Percentiles rank a stretch among this genome's conserved stretches.
These are phyloP conservation scores for Hevea brasiliensis DNA, from an alignment of 345 rosid species.

Conservation along the genomic window DNA sequence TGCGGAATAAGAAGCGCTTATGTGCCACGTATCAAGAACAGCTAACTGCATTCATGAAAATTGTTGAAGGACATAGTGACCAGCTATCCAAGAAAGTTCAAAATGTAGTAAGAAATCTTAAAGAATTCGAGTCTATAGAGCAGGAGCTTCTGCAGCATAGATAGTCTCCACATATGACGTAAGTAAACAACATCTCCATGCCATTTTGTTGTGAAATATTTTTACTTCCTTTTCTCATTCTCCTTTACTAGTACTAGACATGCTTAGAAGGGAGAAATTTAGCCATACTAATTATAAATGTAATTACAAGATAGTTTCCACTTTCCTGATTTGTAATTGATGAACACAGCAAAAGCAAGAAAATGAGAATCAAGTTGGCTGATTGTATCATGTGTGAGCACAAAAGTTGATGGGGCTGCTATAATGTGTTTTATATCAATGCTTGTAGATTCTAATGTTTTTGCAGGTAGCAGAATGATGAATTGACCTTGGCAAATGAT, in stretches of 20 bases:
- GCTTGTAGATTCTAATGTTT: not conserved
- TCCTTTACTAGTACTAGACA: not conserved
- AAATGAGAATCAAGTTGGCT: not conserved
- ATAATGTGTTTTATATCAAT: not conserved
- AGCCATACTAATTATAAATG: slow-evolving; percentile 5
- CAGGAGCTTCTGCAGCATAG: slow-evolving; percentile 37
- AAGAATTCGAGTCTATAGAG: slow-evolving; percentile 54
- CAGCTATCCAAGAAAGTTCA: slow-evolving; percentile 54
- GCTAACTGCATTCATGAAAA: slow-evolving; percentile 51
- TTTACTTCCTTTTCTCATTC: not conserved
- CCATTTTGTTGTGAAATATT: not conserved
- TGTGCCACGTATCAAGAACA: slow-evolving; percentile 67
- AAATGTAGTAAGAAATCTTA: slow-evolving; percentile 50
- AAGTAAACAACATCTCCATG: not conserved
- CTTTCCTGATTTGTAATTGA: not conserved
- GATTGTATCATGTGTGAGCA: not conserved
- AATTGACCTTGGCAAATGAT: not conserved
- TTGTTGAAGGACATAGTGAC: slow-evolving; percentile 57
- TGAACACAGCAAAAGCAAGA: not conserved
- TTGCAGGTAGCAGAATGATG: not conserved
- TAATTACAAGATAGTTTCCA: not conserved
- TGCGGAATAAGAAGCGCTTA: slow-evolving; percentile 63
- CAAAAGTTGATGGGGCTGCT: not conserved
- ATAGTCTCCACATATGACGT: slow-evolving; percentile 25
- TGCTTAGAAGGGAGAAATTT: not conserved